These are phyloP conservation scores for Hypomontagnella monticulosa DNA, from an alignment of 495 filamentous ascomycete species.

Conservation along the genomic window DNA sequence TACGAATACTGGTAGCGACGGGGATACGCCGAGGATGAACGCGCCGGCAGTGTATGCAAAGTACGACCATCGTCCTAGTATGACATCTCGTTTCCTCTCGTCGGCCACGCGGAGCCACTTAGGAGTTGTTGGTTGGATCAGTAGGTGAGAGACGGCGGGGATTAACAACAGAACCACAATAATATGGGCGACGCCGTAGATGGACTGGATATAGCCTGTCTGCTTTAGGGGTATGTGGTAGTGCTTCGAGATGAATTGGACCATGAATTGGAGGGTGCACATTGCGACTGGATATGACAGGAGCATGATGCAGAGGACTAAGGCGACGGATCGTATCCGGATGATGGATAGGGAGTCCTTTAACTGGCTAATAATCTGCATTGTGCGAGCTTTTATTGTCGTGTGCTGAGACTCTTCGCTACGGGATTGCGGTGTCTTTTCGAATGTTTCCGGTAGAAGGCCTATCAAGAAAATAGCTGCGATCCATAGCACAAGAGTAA, in stretches of 20 bases:
- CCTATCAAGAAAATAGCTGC: constrained; percentile 45
- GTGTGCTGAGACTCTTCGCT: not conserved
- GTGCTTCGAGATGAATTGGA: constrained; percentile 44
- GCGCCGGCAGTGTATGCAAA: constrained; percentile 30
- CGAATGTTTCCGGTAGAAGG: constrained; percentile 59
- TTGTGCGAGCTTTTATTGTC: constrained; percentile 26
- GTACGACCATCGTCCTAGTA: constrained; percentile 41
- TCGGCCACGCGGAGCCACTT: constrained; percentile 35
- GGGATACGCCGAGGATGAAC: constrained; percentile 41
- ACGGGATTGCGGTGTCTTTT: not conserved
- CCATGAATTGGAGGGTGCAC: constrained; percentile 45
- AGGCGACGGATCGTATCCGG: constrained; percentile 30
- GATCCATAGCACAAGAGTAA: constrained; percentile 41
- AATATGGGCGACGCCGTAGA: constrained; percentile 42
- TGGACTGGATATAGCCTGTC: constrained; percentile 46
- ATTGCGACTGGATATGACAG: constrained; percentile 33
- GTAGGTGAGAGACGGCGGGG: constrained; percentile 31
- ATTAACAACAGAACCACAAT: constrained; percentile 40
- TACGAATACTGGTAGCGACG: constrained; percentile 37
- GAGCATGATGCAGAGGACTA: constrained; percentile 40
- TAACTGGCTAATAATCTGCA: constrained; percentile 28
- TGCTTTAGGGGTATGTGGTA: constrained; percentile 41
- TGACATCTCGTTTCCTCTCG: constrained; percentile 34
- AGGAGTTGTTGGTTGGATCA: constrained; percentile 25
- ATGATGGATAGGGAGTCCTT: constrained; percentile 35